Conservation (phyloP, 352 stramenopile species). For the Globisporangium uncinulatum region DNA sequence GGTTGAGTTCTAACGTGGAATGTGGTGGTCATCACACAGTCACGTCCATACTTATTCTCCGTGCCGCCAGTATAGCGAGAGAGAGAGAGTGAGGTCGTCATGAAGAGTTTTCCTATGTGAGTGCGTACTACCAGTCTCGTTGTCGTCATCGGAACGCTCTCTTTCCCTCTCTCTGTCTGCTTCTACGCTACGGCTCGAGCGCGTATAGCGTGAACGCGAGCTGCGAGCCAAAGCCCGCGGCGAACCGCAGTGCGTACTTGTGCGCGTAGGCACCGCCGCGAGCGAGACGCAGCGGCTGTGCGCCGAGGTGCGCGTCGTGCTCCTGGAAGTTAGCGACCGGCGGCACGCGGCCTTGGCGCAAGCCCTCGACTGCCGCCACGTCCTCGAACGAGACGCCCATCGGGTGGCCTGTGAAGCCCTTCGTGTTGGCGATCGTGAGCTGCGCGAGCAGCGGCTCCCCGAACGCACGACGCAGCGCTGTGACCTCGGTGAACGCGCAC, state of each 20-base stretch:
- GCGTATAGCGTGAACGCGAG: constrained; percentile 95
- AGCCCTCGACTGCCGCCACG: constrained; percentile 89
- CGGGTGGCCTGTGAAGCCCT: constrained; percentile 94
- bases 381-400: constrained; percentile 98
- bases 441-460: constrained; percentile 63
- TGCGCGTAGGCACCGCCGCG: constrained; percentile 58
- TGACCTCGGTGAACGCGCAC: constrained; percentile 93
- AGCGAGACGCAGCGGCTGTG: constrained; percentile 45
- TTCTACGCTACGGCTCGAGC: constrained; percentile 36
- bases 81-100: too few species aligned
- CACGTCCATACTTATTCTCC: too few species aligned
- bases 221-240: constrained; percentile 94
- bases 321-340: constrained; percentile 90
- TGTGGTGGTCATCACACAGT: too few species aligned
- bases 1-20: constrained; percentile 60
- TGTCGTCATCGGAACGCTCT: too few species aligned
- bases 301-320: constrained; percentile 70
- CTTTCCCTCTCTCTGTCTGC: too few species aligned
- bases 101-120: constrained; percentile 3
- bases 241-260: constrained; percentile 94
- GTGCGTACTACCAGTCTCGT: too few species aligned
- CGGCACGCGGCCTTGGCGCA: constrained; percentile 82
- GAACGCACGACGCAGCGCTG: constrained; percentile 53
- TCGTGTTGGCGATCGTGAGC: constrained; percentile 90
- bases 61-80: too few species aligned